Percentiles rank a stretch among this genome's conserved stretches.
phyloP scores from a whole-genome alignment of 108 stramenopile species.

The Aurantiochytrium sp. region DNA sequence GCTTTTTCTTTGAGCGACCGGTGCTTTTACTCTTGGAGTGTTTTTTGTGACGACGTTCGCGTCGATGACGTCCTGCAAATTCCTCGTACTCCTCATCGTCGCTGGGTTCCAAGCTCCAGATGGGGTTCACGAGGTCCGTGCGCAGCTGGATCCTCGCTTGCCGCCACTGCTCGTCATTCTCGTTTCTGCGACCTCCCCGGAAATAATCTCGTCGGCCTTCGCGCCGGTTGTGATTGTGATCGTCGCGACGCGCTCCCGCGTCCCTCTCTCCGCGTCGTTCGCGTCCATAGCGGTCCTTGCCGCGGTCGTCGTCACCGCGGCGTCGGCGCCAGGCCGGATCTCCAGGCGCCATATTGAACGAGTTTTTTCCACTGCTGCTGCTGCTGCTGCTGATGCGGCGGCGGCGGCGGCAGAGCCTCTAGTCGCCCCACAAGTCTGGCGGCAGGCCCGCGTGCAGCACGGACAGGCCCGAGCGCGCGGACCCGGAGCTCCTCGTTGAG shows the following conservation, averaged over 20 bases:
- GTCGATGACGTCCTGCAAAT: not conserved
- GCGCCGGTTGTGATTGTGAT: not conserved
- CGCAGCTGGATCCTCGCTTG: slow-evolving; percentile 53
- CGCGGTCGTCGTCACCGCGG: not conserved
- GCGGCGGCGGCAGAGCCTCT: not conserved
- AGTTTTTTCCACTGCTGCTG: not conserved
- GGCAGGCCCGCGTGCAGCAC: not conserved
- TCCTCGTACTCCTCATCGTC: slow-evolving; percentile 55
- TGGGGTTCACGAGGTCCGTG: slow-evolving; percentile 60
- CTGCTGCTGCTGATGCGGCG: not conserved
- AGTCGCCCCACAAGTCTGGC: not conserved
- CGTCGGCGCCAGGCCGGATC: not conserved
- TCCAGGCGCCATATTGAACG: not conserved
- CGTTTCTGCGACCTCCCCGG: not conserved
- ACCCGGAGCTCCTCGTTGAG: too few relatives aligned
- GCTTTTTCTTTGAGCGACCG: not conserved
- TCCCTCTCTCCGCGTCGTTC: not conserved
- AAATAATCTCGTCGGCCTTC: not conserved
- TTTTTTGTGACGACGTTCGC: not conserved
- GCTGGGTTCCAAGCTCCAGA: slow-evolving; percentile 49
- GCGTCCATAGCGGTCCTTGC: not conserved
- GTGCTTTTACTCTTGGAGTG: not conserved
- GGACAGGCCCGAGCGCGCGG: not conserved
- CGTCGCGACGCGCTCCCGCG: not conserved
- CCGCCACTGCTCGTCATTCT: slow-evolving; percentile 31